Percentiles rank a stretch among this genome's conserved stretches.
Evolutionary conservation across 2,329 filamentous ascomycete genomes (phyloP).

Genomic region (Juglanconis oblonga): DNA sequence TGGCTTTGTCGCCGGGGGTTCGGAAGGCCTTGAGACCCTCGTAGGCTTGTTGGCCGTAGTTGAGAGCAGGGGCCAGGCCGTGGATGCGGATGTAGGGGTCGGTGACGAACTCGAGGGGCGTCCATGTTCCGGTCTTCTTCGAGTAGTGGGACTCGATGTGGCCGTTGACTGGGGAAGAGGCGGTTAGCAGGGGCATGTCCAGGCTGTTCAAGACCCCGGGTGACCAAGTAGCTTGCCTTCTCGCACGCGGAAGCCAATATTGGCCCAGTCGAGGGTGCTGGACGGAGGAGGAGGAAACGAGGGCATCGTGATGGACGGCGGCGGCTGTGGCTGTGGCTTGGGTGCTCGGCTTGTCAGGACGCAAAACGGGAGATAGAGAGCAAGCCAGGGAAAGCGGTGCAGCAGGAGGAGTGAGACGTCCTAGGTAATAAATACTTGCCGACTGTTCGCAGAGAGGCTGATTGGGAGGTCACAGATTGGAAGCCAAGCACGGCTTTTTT

Average conservation of each 20-base stretch:
- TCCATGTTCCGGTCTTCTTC: slow-evolving; percentile 71
- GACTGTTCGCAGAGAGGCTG: too few relatives aligned
- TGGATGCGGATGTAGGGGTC: slow-evolving; percentile 87
- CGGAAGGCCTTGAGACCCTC: slow-evolving; percentile 98
- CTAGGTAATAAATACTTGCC: too few relatives aligned
- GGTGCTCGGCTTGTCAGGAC: not conserved
- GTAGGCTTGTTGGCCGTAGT: slow-evolving; percentile 97
- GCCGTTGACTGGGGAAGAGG: slow-evolving; percentile 67
- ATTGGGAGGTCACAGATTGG: too few relatives aligned
- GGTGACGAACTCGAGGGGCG: slow-evolving; percentile 71
- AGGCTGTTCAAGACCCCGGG: not conserved
- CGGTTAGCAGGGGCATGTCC: not conserved
- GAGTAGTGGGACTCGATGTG: slow-evolving; percentile 89
- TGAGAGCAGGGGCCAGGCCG: slow-evolving; percentile 91
- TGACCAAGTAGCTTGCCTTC: slow-evolving; percentile 61
- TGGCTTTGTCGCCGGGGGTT: slow-evolving; percentile 61
- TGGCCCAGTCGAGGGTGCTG: slow-evolving; percentile 86
- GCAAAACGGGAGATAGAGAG: too few relatives aligned
- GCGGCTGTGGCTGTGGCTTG: not conserved
- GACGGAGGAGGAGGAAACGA: slow-evolving; percentile 74
- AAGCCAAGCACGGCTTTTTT: too few relatives aligned
- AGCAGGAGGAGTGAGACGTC: too few relatives aligned
- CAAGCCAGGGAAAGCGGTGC: too few relatives aligned
- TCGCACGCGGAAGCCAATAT: slow-evolving; percentile 88
- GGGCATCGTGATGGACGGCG: slow-evolving; percentile 36